phyloP scores from a whole-genome alignment of 306 rosid species.

The Cicer arietinum region DNA sequence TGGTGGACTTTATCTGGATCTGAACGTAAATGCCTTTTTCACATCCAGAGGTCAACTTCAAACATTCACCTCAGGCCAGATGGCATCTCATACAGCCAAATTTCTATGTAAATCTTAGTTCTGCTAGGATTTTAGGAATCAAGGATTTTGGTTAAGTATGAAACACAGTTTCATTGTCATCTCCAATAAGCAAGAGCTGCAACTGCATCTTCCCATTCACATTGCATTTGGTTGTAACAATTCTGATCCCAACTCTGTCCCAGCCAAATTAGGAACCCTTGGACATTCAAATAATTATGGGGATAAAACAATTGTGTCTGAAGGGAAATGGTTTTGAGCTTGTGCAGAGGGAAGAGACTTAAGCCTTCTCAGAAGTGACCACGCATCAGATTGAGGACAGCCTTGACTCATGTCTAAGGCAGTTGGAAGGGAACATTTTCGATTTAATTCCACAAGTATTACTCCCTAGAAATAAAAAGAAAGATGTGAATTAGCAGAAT shows the following conservation, averaged over 20 bases:
- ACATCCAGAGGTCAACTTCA: slow-evolving; percentile 1
- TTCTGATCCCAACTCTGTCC: slow-evolving; percentile 31
- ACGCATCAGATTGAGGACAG: slow-evolving; percentile 71
- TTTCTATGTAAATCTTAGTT: slow-evolving; percentile 18
- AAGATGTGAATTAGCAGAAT: slow-evolving; percentile 31
- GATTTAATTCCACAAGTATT: slow-evolving; percentile 72
- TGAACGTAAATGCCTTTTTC: slow-evolving; percentile 31
- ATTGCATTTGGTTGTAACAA: slow-evolving; percentile 24
- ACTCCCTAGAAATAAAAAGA: slow-evolving; percentile 62
- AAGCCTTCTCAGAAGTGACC: slow-evolving; percentile 78
- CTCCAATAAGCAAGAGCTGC: slow-evolving; percentile 13
- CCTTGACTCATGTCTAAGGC: slow-evolving; percentile 84
- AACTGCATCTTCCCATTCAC: slow-evolving; percentile 21
- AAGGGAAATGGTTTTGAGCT: slow-evolving; percentile 37
- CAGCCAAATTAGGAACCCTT: slow-evolving; percentile 8
- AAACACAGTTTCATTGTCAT: slow-evolving; percentile 3
- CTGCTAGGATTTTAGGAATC: background rate
- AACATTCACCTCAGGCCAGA: slow-evolving; percentile 13
- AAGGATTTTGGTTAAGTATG: background rate
- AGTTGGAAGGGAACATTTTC: slow-evolving; percentile 58
- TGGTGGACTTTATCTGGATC: slow-evolving; percentile 17
- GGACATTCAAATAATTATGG: slow-evolving; percentile 50
- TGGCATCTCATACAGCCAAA: slow-evolving; percentile 1
- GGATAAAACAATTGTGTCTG: slow-evolving; percentile 61
- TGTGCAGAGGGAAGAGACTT: slow-evolving; percentile 47